phyloP scores from a whole-genome alignment of 106 monocot genomes.

The Dendrobium catenatum region DNA sequence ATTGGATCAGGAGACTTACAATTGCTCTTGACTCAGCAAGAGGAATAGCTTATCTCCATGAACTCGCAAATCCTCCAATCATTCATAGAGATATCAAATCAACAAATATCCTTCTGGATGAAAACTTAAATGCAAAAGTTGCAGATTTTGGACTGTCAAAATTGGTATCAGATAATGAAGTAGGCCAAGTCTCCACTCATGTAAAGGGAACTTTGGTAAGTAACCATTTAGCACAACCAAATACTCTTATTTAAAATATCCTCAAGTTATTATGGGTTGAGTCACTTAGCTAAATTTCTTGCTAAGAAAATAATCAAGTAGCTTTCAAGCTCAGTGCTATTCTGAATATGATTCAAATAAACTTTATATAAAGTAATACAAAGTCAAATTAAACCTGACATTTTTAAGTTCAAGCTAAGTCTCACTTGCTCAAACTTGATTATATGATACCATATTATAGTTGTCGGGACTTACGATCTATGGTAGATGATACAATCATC shows the following conservation, averaged over 20 bases:
- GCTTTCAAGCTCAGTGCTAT: background rate
- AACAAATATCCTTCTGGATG: conserved; percentile 47
- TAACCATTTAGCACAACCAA: background rate
- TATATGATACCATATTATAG: background rate
- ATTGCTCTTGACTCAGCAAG: conserved; percentile 44
- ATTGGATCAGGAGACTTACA: conserved; percentile 39
- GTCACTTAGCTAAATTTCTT: background rate
- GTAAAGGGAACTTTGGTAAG: conserved; percentile 62
- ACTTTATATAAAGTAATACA: background rate
- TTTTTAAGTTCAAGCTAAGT: background rate
- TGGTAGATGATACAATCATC: background rate
- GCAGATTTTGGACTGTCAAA: conserved; percentile 64
- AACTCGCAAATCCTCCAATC: conserved; percentile 41
- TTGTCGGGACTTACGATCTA: background rate
- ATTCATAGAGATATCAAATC: conserved; percentile 57
- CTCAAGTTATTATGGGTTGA: background rate
- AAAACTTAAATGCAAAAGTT: conserved; percentile 44
- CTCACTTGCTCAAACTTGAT: background rate
- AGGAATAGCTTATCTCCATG: conserved; percentile 50
- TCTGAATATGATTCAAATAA: background rate
- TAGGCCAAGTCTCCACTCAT: conserved; percentile 37
- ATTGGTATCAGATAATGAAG: conserved; percentile 22
- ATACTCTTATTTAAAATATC: background rate
- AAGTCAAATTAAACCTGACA: background rate
- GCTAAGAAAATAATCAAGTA: background rate